Evolutionary conservation across 371 early-diverging fungal species (phyloP).

Genomic region (Coemansia sp.): DNA sequence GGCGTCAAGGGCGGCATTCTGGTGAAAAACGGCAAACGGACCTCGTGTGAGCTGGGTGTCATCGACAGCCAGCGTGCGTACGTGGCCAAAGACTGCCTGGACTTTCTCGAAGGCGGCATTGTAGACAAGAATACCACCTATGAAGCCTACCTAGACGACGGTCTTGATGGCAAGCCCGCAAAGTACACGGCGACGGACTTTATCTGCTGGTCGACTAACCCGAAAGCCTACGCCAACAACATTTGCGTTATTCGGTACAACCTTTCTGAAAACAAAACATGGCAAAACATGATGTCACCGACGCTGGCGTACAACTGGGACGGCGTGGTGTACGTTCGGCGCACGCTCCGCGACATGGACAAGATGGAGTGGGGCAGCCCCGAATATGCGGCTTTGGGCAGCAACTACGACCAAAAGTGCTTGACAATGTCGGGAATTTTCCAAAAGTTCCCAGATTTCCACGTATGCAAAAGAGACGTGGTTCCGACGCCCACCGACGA

Average conservation of each 20-base stretch:
- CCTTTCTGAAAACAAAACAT: not conserved
- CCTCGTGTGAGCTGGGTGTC: slow-evolving; percentile 22
- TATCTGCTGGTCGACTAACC: slow-evolving; percentile 4
- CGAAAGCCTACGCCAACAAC: slow-evolving; percentile 25
- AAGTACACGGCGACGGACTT: slow-evolving; percentile 7
- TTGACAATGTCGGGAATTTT: not conserved
- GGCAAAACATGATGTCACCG: slow-evolving; percentile 14
- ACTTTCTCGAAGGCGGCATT: not conserved
- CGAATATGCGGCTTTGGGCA: not conserved
- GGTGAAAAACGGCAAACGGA: slow-evolving; percentile 16
- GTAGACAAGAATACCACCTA: slow-evolving; percentile 10
- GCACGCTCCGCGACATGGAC: slow-evolving; percentile 1
- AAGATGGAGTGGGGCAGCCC: slow-evolving; percentile 12
- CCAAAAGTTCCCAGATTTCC: not conserved
- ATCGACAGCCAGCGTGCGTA: slow-evolving; percentile 14
- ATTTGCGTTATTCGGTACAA: slow-evolving; percentile 1
- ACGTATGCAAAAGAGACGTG: not conserved
- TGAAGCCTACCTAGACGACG: slow-evolving; percentile 18
- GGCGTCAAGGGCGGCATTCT: slow-evolving; percentile 17
- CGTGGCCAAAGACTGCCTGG: slow-evolving; percentile 21
- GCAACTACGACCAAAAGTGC: not conserved
- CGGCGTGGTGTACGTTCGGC: not conserved
- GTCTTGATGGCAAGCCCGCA: slow-evolving; percentile 4
- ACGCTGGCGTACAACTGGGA: not conserved
- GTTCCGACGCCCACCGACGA: not conserved